A percentile compares a stretch with the other conserved stretches of the same genome.
phyloP scores from a whole-genome alignment of 2,329 filamentous ascomycete species.

The Aspergillus flavus region DNA sequence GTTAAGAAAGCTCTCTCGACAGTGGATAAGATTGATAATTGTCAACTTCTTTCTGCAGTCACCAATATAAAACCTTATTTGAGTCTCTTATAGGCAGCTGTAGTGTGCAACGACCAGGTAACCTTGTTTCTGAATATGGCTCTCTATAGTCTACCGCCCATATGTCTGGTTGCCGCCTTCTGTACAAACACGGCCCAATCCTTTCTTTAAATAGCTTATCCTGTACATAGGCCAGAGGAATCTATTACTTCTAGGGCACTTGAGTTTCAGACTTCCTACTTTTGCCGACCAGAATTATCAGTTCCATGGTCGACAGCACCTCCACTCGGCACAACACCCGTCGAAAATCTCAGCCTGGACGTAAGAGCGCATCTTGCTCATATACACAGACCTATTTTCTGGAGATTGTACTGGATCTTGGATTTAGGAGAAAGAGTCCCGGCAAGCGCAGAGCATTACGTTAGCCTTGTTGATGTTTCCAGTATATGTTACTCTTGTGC shows the following conservation, averaged over 20 bases:
- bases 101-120: not conserved
- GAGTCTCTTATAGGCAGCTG: constrained; percentile 5
- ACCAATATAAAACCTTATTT: not conserved
- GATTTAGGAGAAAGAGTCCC: constrained; percentile 12
- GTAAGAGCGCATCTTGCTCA: constrained; percentile 5
- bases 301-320: constrained; percentile 11
- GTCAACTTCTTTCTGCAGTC: constrained; percentile 2
- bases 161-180: constrained; percentile 5
- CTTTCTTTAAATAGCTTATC: constrained; percentile 10
- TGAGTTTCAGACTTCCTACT: constrained; percentile 9
- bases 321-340: not conserved
- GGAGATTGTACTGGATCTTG: constrained; percentile 20
- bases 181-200: constrained; percentile 8
- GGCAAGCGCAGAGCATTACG: constrained; percentile 3
- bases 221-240: not conserved
- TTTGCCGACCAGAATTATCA: constrained; percentile 1
- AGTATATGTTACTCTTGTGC: not conserved
- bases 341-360: constrained; percentile 8
- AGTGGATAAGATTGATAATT: not conserved
- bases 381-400: constrained; percentile 14
- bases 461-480: not conserved
- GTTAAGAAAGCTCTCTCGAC: constrained; percentile 16
- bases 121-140: not conserved
- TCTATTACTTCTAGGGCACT: constrained; percentile 2
- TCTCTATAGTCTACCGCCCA: not conserved